phyloP scores from a whole-genome alignment of 2,329 filamentous ascomycete species.

The Venturia effusa region DNA sequence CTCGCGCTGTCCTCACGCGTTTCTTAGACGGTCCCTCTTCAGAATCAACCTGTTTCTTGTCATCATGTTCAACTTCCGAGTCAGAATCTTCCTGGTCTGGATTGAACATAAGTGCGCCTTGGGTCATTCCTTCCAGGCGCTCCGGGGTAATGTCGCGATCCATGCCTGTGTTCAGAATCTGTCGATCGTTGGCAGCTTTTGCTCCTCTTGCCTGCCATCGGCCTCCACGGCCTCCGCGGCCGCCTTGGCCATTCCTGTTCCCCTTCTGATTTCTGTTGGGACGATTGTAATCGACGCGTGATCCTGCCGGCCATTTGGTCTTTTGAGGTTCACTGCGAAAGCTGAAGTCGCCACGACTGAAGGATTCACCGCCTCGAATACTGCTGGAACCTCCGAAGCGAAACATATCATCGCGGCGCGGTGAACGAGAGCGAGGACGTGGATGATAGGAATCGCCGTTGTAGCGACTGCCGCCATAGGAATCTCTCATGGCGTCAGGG shows the following conservation, averaged over 20 bases:
- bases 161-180: conserved; percentile 31
- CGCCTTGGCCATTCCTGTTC: not conserved
- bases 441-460: not conserved
- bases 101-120: conserved; percentile 30
- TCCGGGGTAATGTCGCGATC: conserved; percentile 33
- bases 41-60: not conserved
- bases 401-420: conserved; percentile 1
- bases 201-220: conserved; percentile 13
- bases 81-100: conserved; percentile 20
- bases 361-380: not conserved
- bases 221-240: conserved; percentile 2
- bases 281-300: conserved; percentile 14
- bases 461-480: not conserved
- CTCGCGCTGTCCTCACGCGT: conserved; percentile 13
- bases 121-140: conserved; percentile 32
- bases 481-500: not conserved
- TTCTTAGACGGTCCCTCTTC: conserved; percentile 4
- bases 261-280: not conserved
- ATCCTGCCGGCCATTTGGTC: conserved; percentile 21
- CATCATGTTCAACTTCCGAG: conserved; percentile 13
- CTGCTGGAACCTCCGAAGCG: not conserved
- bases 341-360: conserved; percentile 20
- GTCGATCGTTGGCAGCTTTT: conserved; percentile 31
- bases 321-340: conserved; percentile 21
- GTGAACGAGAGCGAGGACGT: not conserved